These are phyloP conservation scores for Infundibulicybe gibba DNA, from an alignment of 768 basidiomycete genomes.

Conservation along the genomic window DNA sequence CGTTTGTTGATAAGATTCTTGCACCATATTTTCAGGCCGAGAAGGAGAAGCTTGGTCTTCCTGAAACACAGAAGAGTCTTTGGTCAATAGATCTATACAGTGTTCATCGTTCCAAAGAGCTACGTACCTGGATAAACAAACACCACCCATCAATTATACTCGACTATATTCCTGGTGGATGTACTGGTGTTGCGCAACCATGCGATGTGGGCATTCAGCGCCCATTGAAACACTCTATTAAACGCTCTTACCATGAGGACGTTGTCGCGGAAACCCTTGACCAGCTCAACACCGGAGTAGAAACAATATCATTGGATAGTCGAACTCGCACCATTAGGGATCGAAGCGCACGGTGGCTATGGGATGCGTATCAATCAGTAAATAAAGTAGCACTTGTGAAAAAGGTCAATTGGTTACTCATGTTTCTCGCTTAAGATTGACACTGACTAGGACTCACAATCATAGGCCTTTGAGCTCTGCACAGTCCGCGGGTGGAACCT, in stretches of 20 bases:
- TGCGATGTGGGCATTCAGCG: slow-evolving; percentile 35
- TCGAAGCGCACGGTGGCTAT: slow-evolving; percentile 2
- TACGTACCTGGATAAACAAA: slow-evolving; percentile 26
- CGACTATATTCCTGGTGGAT: slow-evolving; percentile 27
- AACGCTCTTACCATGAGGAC: slow-evolving; percentile 26
- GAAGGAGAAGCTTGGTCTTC: slow-evolving; percentile 11
- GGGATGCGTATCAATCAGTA: slow-evolving; percentile 3
- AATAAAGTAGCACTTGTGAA: not conserved
- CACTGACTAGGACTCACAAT: too few species aligned
- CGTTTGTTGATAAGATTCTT: slow-evolving; percentile 19
- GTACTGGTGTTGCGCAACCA: slow-evolving; percentile 26
- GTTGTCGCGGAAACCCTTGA: slow-evolving; percentile 23
- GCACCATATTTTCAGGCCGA: slow-evolving; percentile 12
- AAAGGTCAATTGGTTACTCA: too few species aligned
- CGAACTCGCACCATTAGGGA: not conserved
- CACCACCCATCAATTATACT: slow-evolving; percentile 23
- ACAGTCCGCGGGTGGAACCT: too few species aligned
- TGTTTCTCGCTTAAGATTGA: too few species aligned
- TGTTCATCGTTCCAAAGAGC: slow-evolving; percentile 33
- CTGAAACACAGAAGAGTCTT: slow-evolving; percentile 9
- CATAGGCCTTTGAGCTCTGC: too few species aligned
- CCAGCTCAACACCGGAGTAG: slow-evolving; percentile 13
- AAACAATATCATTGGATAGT: not conserved
- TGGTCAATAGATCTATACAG: slow-evolving; percentile 30
- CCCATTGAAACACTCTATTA: slow-evolving; percentile 28